Percentiles rank a stretch among this genome's conserved stretches.
Evolutionary conservation across 805 yeast genomes (phyloP).

Genomic region (Clavispora phyllophila): DNA sequence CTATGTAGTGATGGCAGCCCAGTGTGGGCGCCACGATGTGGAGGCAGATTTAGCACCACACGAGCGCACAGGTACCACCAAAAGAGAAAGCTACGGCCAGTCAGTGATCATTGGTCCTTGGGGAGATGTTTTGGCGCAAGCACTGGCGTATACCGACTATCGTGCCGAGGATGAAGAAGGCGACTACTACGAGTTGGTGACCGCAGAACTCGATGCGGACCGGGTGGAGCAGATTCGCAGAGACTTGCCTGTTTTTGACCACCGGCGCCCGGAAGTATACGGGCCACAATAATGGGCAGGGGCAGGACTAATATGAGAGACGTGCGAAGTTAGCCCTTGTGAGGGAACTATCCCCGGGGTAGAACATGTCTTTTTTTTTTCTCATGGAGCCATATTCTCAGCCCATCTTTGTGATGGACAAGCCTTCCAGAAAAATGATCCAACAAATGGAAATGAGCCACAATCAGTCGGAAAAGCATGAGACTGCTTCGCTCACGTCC

Average conservation of each 20-base stretch:
- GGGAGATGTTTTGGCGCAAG: constrained; percentile 69
- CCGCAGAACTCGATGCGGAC: constrained; percentile 63
- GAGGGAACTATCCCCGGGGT: no score
- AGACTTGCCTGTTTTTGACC: constrained; percentile 75
- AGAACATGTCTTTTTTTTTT: no score
- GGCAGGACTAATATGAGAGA: no score
- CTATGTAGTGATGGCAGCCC: constrained; percentile 86
- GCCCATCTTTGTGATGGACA: no score
- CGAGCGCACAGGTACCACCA: constrained; percentile 16
- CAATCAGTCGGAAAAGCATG: no score
- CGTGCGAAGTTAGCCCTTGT: no score
- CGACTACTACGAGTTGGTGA: constrained; percentile 39
- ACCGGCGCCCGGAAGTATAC: constrained; percentile 61
- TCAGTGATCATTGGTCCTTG: constrained; percentile 86
- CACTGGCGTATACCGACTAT: constrained; percentile 25
- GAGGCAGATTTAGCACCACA: constrained; percentile 29
- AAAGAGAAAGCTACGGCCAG: constrained; percentile 80
- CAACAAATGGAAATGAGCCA: no score
- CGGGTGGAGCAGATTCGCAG: constrained; percentile 46
- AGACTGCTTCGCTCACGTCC: no score
- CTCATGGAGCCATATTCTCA: no score
- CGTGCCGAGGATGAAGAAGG: constrained; percentile 23
- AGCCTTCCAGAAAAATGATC: no score
- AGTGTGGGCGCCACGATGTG: constrained; percentile 70
- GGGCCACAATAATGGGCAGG: constrained; percentile 25